phyloP scores from a whole-genome alignment of 1,139 yeast genomes.

The Casaregolazyma lundiana region DNA sequence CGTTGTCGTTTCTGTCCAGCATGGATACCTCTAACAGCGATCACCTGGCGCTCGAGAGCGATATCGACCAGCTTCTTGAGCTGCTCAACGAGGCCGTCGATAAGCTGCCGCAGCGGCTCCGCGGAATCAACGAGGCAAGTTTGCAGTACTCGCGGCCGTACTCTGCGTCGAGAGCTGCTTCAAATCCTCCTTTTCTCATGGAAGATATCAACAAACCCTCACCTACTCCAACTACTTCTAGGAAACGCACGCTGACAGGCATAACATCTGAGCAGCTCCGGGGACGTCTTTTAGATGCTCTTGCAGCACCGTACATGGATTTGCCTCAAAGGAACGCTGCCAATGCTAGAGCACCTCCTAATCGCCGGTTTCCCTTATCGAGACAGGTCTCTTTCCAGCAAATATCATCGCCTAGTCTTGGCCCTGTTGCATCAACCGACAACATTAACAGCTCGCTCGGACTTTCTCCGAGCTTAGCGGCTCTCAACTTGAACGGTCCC shows the following conservation, averaged over 20 bases:
- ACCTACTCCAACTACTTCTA: background rate
- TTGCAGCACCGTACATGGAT: conserved; percentile 31
- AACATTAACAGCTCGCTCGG: conserved; percentile 1
- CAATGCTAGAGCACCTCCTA: background rate
- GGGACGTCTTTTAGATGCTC: conserved; percentile 30
- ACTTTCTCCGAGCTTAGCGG: conserved; percentile 21
- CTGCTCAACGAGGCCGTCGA: conserved; percentile 8
- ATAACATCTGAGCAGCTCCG: conserved; percentile 28
- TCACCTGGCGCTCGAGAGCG: background rate
- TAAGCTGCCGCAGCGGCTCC: conserved; percentile 2
- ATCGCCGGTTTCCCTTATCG: background rate
- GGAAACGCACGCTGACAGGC: conserved; percentile 22
- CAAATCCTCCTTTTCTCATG: conserved; percentile 28
- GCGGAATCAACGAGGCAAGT: background rate
- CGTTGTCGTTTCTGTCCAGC: conserved; percentile 26
- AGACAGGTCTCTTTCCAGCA: background rate
- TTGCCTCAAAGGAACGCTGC: conserved; percentile 8
- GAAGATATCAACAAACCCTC: conserved; percentile 7
- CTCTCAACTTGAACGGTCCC: conserved; percentile 18
- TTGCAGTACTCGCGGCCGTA: background rate
- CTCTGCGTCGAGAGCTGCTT: conserved; percentile 35
- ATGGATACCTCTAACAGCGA: conserved; percentile 13
- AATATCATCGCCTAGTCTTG: background rate
- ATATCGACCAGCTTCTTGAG: conserved; percentile 10
- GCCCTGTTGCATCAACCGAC: conserved; percentile 4